phyloP scores from a whole-genome alignment of 2,329 filamentous ascomycete species.

The Neonectria hederae region DNA sequence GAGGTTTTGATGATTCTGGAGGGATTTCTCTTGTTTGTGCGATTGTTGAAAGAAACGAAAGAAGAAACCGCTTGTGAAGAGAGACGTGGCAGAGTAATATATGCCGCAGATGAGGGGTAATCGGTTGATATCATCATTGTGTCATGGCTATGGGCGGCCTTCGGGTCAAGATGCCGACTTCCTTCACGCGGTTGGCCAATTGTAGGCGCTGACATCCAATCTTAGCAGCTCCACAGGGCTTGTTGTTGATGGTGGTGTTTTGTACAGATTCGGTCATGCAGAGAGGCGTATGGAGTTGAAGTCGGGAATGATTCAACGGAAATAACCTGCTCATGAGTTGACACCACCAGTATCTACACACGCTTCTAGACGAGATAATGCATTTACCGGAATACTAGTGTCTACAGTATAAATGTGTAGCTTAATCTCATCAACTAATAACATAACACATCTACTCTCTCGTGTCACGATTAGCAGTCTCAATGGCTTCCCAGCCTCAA shows the following conservation, averaged over 20 bases:
- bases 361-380: too few relatives aligned
- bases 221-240: background rate
- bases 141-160: slow-evolving; percentile 17
- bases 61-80: background rate
- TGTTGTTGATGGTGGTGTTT: background rate
- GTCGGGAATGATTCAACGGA: background rate
- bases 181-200: background rate
- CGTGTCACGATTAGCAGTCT: background rate
- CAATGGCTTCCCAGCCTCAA: background rate
- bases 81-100: slow-evolving; percentile 15
- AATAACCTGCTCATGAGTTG: background rate
- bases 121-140: slow-evolving; percentile 10
- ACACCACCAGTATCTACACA: background rate
- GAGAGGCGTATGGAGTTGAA: background rate
- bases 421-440: background rate
- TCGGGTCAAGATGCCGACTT: slow-evolving; percentile 5
- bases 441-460: too few relatives aligned
- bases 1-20: background rate
- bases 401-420: background rate
- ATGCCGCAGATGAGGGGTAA: slow-evolving; percentile 43
- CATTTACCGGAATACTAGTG: background rate
- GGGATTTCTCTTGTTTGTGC: background rate
- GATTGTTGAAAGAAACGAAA: slow-evolving; percentile 12
- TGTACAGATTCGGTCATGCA: background rate
- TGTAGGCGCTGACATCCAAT: background rate